A percentile compares a stretch with the other conserved stretches of the same genome.
These are phyloP conservation scores for Dendrostoma leiphaemia DNA, from an alignment of 2,329 filamentous ascomycete species.

Conservation along the genomic window DNA sequence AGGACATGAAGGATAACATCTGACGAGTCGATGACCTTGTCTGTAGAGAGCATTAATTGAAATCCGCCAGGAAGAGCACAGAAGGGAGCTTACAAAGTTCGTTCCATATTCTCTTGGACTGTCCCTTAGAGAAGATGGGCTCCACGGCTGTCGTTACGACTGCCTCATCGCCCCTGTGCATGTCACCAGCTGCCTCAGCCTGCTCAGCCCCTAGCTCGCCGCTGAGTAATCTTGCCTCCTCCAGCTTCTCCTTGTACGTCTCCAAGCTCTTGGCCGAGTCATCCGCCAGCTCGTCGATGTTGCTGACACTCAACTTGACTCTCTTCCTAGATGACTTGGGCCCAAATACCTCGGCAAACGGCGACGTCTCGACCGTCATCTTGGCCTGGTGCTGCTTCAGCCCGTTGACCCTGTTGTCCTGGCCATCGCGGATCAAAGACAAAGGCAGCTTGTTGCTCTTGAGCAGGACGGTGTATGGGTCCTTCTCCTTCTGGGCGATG, in stretches of 20 bases:
- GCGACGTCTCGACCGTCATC: slow-evolving; percentile 84
- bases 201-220: slow-evolving; percentile 61
- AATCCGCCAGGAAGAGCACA: slow-evolving; percentile 14
- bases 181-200: slow-evolving; percentile 39
- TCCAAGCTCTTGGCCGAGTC: slow-evolving; percentile 79
- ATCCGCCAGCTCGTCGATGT: slow-evolving; percentile 77
- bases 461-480: slow-evolving; percentile 91
- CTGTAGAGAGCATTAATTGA: slow-evolving; percentile 28
- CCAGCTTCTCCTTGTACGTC: slow-evolving; percentile 74
- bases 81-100: slow-evolving; percentile 59
- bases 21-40: slow-evolving; percentile 93
- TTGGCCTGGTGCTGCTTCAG: slow-evolving; percentile 88
- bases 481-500: slow-evolving; percentile 83
- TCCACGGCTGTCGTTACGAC: slow-evolving; percentile 67
- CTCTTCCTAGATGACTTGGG: slow-evolving; percentile 91
- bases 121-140: slow-evolving; percentile 90
- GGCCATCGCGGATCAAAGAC: slow-evolving; percentile 82
- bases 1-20: slow-evolving; percentile 96
- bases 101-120: slow-evolving; percentile 96
- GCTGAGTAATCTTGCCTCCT: slow-evolving; percentile 74
- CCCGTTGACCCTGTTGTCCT: slow-evolving; percentile 65
- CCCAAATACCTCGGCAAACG: slow-evolving; percentile 87
- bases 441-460: slow-evolving; percentile 97
- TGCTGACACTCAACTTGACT: slow-evolving; percentile 82
- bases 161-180: slow-evolving; percentile 36